Evolutionary conservation across 441 rosid genomes (phyloP), one percentile per base, ranked within the genome.

Genomic region (Hypseocharis bilobata): DNA sequence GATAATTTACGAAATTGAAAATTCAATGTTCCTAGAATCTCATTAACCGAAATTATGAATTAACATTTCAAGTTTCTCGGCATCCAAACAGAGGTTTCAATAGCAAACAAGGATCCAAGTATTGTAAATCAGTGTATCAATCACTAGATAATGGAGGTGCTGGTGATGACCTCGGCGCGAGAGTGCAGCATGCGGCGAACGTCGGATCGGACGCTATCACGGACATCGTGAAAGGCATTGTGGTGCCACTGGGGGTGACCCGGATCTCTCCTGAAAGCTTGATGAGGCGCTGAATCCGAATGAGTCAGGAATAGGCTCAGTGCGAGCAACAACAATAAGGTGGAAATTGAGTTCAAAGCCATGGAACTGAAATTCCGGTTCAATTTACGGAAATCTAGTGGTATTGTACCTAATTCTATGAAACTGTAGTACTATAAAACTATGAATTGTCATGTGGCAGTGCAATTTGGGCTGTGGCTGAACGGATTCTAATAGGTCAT

Each of bases 181-280:
- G 99, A 75, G 74, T 93, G 97, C 40, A 93, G 96, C 90, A 88
- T 90, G 65, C 88, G 91, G 49, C 88, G 92, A 42, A 93, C 89
- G 55, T 88, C 93, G 64, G 96, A 88, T 78, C 96, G 87, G 71
- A 90, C 90, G 69, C 88, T 75, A 29, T 82, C 93, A 49, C 84
- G 62, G 75, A 91, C 97, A 63, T 91, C 99, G 69, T 84, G 97
- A 74, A 93, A 91, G 36, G 99, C 97, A 25, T 90, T 84, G 76
- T 93, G 98, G 81, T 93, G 98, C 98, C 98, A 90, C 63, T 87
- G 96, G 60, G 95, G 80, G 60, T 90, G 98, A 29, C 96, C 95
- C 1, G 97, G 92, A 52, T 88, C 97, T 65, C 95, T 74, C 76
- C 89, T 72, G 89, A 93, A 91, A 23, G 98, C 79, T 65, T 88